A percentile compares a stretch with the other conserved stretches of the same genome.
phyloP scores from a whole-genome alignment of 108 stramenopile species.

The Cyclotella baltica region DNA sequence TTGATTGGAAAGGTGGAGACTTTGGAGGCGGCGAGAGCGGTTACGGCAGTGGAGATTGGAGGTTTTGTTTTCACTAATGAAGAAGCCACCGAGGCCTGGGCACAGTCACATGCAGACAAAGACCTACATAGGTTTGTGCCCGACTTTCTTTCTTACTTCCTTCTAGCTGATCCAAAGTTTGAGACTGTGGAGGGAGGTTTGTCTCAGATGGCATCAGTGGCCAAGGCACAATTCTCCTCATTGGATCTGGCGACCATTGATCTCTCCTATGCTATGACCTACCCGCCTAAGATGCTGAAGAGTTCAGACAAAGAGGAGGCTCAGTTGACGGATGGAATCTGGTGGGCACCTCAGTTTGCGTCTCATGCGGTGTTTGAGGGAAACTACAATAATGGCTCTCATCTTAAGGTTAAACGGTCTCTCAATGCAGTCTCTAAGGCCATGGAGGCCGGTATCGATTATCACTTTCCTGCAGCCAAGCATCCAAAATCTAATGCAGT shows the following conservation, averaged over 20 bases:
- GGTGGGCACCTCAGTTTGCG: not conserved
- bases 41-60: conserved; percentile 9
- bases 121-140: not conserved
- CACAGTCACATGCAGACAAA: not conserved
- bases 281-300: not conserved
- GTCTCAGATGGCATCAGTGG: not conserved
- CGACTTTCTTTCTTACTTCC: not conserved
- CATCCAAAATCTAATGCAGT: conserved; percentile 2
- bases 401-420: not conserved
- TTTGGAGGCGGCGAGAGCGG: not conserved
- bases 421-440: not conserved
- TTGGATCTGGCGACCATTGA: not conserved
- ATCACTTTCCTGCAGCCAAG: not conserved
- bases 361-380: not conserved
- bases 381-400: not conserved
- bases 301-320: conserved; percentile 8
- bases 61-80: conserved; percentile 6
- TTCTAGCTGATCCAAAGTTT: not conserved
- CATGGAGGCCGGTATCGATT: conserved; percentile 2
- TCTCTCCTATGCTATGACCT: not conserved
- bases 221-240: not conserved
- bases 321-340: conserved; percentile 1
- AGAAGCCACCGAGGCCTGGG: not conserved
- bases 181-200: not conserved
- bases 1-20: not conserved